Percentiles rank a stretch among this genome's conserved stretches.
Evolutionary conservation across 768 basidiomycete species (phyloP).

Genomic region (Sarcodon aspratus): DNA sequence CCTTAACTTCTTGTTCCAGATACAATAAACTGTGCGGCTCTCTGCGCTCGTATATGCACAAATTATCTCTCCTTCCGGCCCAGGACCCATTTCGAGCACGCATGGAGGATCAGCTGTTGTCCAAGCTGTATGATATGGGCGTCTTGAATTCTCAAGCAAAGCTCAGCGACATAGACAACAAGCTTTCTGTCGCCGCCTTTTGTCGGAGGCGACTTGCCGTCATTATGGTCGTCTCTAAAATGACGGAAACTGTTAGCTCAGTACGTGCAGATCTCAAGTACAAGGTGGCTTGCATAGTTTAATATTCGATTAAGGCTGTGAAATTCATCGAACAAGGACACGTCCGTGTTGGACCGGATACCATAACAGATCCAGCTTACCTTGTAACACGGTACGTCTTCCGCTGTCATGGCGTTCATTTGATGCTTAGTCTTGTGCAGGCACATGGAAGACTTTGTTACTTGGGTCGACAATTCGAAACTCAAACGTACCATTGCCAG

Average conservation of each 20-base stretch:
- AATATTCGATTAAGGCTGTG: constrained; percentile 53
- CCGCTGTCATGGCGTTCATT: constrained; percentile 1
- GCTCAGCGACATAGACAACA: constrained; percentile 87
- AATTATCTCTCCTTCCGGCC: constrained; percentile 75
- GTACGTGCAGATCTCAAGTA: constrained; percentile 36
- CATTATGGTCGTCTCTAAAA: constrained; percentile 83
- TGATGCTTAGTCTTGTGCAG: constrained; percentile 23
- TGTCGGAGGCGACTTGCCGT: constrained; percentile 89
- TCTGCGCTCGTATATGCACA: constrained; percentile 76
- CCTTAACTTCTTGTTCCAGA: constrained; percentile 19
- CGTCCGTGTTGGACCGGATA: constrained; percentile 92
- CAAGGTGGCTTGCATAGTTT: constrained; percentile 4
- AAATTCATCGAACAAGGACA: constrained; percentile 99
- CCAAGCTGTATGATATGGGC: constrained; percentile 96
- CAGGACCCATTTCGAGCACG: constrained; percentile 80
- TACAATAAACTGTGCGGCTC: constrained; percentile 96
- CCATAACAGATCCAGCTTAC: constrained; percentile 92
- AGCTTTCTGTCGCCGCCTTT: constrained; percentile 90
- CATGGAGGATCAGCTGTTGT: constrained; percentile 80
- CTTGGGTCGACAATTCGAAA: constrained; percentile 97
- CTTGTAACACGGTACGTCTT: constrained; percentile 70
- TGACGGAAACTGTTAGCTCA: constrained; percentile 92
- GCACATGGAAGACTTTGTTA: constrained; percentile 98
- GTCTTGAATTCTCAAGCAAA: constrained; percentile 80
- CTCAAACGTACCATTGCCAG: constrained; percentile 90